Evolutionary conservation across 768 basidiomycete species (phyloP), one percentile per base, ranked within the genome.

Genomic region (Mycena kentingensis): DNA sequence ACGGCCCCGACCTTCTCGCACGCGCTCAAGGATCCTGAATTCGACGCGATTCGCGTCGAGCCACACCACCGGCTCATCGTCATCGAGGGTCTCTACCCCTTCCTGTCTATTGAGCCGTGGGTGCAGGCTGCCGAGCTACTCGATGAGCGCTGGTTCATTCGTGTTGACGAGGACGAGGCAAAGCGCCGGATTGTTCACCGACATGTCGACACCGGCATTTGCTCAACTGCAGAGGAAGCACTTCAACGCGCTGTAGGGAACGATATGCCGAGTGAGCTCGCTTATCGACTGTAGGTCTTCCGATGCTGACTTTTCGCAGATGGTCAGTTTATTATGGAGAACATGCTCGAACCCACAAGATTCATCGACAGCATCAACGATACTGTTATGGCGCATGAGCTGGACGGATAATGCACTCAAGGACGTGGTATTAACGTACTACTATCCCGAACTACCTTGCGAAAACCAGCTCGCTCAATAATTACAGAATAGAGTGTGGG

Each of bases 51-150:
- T 98, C 24, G 22, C 81, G 41, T 42, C 25, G 41, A 42, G 8
- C 7, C 86, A 0, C 62, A 73, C 27, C 87, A 95, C 61, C 83
- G 89, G 12, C 80, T 98, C 48, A 77, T 97, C 36, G 66, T 98
- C 53, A 81, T 98, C 56, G 95, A 98, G 69, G 94, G 95, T 0
- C 70, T 97, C n/a, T 97, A 98, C 67, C 78, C 84, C 2, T 82
- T 92, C 60, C 78, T 97, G 25, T 74, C 81, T n/a, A 70, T 84
- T 21, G 71, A 80, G 0, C 86, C 88, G 0, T 97, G 95, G 95
- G 67, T 63, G 1, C 76, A 79, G 13, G 90, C 85, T 1, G 80
- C 83, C 0, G 64, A 70, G 16, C 62, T 82, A 48, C 73, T 95
- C 52, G 89, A 96, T 63, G 88, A 93, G 62, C 75, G 90, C 10